phyloP scores from a whole-genome alignment of 2,329 filamentous ascomycete genomes.

The Sclerotinia nivalis region DNA sequence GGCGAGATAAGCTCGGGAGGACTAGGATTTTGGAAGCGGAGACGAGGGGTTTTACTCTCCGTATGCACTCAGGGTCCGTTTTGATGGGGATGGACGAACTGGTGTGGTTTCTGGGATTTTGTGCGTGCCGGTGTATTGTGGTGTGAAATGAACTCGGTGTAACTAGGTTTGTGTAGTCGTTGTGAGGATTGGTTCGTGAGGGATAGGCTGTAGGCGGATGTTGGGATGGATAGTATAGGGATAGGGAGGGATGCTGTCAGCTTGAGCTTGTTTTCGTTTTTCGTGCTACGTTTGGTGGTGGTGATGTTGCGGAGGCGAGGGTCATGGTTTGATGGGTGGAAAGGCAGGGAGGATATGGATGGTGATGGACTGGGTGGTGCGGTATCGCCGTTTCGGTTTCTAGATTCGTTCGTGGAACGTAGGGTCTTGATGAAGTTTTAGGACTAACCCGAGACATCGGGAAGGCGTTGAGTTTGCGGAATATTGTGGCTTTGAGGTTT shows the following conservation, averaged over 20 bases:
- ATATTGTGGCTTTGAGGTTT: not conserved
- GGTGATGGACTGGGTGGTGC: not conserved
- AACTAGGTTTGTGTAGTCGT: not conserved
- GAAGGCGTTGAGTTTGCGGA: not conserved
- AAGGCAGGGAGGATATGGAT: not conserved
- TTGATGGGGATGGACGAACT: not conserved
- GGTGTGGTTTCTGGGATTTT: not conserved
- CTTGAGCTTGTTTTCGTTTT: not conserved
- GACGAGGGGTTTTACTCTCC: not conserved
- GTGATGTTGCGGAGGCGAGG: not conserved
- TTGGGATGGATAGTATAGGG: not conserved
- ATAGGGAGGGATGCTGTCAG: not conserved
- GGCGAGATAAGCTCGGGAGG: too few species aligned
- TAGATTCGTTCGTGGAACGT: not conserved
- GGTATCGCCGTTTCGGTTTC: not conserved
- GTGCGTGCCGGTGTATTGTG: not conserved
- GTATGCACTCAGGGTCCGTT: not conserved
- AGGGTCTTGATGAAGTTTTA: too few species aligned
- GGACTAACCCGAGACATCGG: not conserved
- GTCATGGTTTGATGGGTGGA: not conserved
- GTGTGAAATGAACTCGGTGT: conserved; percentile 6
- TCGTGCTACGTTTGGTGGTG: not conserved
- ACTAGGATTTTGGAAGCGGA: too few species aligned
- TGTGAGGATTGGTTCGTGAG: not conserved
- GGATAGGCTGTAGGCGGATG: not conserved